These are phyloP conservation scores for Globisporangium polare DNA, from an alignment of 352 stramenopile genomes.

Conservation along the genomic window DNA sequence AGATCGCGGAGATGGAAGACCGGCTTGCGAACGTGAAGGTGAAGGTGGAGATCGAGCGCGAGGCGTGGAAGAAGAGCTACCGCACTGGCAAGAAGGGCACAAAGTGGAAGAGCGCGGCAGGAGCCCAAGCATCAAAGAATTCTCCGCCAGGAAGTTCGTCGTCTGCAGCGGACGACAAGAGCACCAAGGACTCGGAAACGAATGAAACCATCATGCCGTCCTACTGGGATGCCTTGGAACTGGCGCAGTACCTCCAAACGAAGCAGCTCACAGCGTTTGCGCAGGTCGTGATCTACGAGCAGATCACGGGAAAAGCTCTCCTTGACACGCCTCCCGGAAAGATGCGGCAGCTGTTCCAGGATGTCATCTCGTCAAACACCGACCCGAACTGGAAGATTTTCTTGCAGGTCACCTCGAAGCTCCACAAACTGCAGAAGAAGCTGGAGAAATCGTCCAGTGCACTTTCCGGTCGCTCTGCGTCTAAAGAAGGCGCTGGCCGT, in stretches of 20 bases:
- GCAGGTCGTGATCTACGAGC: conserved; percentile 46
- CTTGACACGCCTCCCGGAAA: conserved; percentile 40
- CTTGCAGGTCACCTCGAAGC: conserved; percentile 26
- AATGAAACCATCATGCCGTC: conserved; percentile 31
- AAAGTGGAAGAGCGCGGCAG: conserved; percentile 58
- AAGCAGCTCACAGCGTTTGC: conserved; percentile 44
- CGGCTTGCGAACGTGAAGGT: conserved; percentile 53
- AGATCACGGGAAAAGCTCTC: conserved; percentile 60
- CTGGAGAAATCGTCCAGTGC: conserved; percentile 17
- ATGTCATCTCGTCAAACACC: conserved; percentile 18
- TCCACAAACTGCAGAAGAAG: conserved; percentile 44
- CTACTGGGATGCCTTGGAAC: conserved; percentile 57
- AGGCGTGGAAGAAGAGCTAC: conserved; percentile 49
- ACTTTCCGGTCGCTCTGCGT: not conserved
- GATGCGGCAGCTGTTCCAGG: conserved; percentile 41
- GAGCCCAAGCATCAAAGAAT: not conserved
- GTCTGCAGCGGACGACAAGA: conserved; percentile 6
- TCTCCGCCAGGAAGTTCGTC: not conserved
- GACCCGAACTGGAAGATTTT: conserved; percentile 55
- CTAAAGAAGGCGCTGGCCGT: not conserved
- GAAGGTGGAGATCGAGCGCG: conserved; percentile 42
- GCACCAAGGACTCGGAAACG: not conserved
- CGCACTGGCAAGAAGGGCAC: conserved; percentile 46
- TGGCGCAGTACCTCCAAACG: conserved; percentile 52
- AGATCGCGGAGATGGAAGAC: conserved; percentile 58